phyloP scores from a whole-genome alignment of 495 filamentous ascomycete genomes.

The Evernia prunastri region DNA sequence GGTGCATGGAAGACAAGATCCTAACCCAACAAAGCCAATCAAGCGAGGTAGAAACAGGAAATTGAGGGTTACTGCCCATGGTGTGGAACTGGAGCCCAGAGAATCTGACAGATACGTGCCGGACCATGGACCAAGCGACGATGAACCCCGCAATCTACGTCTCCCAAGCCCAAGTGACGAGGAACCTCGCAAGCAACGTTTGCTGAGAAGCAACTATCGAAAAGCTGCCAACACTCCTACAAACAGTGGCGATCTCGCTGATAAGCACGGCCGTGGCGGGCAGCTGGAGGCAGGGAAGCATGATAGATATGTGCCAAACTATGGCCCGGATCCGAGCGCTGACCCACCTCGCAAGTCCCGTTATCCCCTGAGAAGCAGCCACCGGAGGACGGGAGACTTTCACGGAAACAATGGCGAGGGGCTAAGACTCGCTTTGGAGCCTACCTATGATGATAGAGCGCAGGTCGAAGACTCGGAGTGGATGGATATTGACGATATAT shows the following conservation, averaged over 20 bases:
- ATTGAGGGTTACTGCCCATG: neutral
- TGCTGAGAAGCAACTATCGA: neutral
- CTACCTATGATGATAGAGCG: neutral
- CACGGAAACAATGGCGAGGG: neutral
- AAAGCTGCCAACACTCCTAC: neutral
- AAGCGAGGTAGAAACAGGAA: neutral
- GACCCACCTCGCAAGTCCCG: neutral
- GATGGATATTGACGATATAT: constrained; percentile 1
- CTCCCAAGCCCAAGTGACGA: too few species aligned
- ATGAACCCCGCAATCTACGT: too few species aligned
- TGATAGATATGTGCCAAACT: neutral
- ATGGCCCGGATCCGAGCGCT: neutral
- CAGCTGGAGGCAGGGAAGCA: neutral
- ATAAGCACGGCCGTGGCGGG: neutral
- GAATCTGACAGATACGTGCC: neutral
- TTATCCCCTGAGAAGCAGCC: neutral
- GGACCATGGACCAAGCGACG: neutral
- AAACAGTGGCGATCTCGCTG: neutral
- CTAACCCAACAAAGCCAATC: neutral
- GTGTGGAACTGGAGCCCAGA: neutral
- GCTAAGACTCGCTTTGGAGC: neutral
- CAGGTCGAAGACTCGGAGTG: neutral
- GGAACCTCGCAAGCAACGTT: neutral
- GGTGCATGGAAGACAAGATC: neutral
- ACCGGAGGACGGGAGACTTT: neutral